A percentile compares a stretch with the other conserved stretches of the same genome.
Evolutionary conservation across 352 stramenopile genomes (phyloP).

Genomic region (Plasmopara viticola): DNA sequence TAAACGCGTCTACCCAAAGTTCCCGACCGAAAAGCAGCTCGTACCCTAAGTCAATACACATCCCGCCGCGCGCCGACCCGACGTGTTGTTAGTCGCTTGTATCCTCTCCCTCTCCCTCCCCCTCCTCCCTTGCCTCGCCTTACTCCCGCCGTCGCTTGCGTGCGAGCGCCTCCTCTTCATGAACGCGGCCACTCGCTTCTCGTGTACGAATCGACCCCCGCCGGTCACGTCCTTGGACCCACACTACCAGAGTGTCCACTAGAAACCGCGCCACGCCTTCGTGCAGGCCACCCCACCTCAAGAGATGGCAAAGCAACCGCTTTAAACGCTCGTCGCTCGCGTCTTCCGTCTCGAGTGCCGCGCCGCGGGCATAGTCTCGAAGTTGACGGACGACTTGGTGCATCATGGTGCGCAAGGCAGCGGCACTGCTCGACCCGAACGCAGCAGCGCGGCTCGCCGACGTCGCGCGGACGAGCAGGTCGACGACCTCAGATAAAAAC

Average conservation of each 20-base stretch:
- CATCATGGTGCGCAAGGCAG: constrained; percentile 49
- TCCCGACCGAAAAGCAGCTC: constrained; percentile 44
- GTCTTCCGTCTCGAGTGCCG: constrained; percentile 23
- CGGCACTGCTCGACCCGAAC: constrained; percentile 38
- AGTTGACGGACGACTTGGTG: constrained; percentile 43
- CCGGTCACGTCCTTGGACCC: constrained; percentile 16
- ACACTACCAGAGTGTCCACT: constrained; percentile 38
- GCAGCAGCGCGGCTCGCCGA: constrained; percentile 44
- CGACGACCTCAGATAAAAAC: constrained; percentile 52
- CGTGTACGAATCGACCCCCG: constrained; percentile 21
- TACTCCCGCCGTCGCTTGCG: constrained; percentile 34
- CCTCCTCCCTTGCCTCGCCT: not conserved
- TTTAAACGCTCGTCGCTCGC: constrained; percentile 25
- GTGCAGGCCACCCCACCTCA: constrained; percentile 38
- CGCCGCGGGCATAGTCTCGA: constrained; percentile 26
- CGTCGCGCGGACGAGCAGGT: constrained; percentile 52
- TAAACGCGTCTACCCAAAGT: constrained; percentile 99
- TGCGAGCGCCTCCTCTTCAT: constrained; percentile 8
- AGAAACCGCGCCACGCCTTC: constrained; percentile 36
- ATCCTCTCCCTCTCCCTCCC: too few species aligned
- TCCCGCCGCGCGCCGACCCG: too few species aligned
- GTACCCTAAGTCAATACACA: constrained; percentile 12
- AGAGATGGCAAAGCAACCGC: constrained; percentile 29
- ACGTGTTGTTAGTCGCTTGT: too few species aligned
- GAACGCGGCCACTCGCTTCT: constrained; percentile 9